Conservation (phyloP, 2,329 filamentous ascomycete genomes). For the Claviceps cyperi region DNA sequence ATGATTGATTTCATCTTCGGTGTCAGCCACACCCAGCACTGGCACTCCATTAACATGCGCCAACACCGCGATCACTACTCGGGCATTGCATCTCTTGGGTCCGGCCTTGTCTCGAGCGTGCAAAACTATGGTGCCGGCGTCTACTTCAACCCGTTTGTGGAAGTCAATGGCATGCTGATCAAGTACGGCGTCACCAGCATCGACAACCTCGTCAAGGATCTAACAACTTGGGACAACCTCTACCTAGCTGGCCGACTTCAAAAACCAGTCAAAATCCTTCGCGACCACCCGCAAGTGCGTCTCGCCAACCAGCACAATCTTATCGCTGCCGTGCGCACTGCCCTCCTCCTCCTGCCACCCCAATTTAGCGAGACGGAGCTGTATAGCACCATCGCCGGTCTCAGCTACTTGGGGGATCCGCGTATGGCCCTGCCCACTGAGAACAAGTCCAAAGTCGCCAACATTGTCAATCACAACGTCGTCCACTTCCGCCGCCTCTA, state of each 20-base stretch:
- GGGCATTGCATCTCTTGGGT: constrained; percentile 66
- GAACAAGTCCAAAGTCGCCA: constrained; percentile 80
- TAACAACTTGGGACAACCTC: constrained; percentile 82
- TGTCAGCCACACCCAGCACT: constrained; percentile 87
- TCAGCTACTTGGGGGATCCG: constrained; percentile 93
- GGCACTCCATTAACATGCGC: constrained; percentile 83
- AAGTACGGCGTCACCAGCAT: constrained; percentile 97
- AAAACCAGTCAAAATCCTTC: constrained; percentile 94
- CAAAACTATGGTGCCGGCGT: constrained; percentile 92
- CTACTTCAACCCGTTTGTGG: constrained; percentile 94
- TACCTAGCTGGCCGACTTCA: constrained; percentile 94
- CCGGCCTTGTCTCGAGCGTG: constrained; percentile 67
- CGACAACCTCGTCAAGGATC: constrained; percentile 72
- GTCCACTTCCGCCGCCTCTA: constrained; percentile 86
- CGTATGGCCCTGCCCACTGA: constrained; percentile 86
- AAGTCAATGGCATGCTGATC: constrained; percentile 86
- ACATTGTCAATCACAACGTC: constrained; percentile 88
- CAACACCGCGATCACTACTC: constrained; percentile 93
- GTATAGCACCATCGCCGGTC: constrained; percentile 79
- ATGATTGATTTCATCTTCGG: constrained; percentile 99
- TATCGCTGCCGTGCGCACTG: constrained; percentile 77
- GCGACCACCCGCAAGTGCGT: constrained; percentile 82
- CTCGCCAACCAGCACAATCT: constrained; percentile 94
- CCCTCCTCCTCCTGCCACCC: constrained; percentile 70
- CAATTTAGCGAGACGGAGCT: constrained; percentile 76